phyloP scores from a whole-genome alignment of 2,329 filamentous ascomycete genomes.

The Madurella fahalii region DNA sequence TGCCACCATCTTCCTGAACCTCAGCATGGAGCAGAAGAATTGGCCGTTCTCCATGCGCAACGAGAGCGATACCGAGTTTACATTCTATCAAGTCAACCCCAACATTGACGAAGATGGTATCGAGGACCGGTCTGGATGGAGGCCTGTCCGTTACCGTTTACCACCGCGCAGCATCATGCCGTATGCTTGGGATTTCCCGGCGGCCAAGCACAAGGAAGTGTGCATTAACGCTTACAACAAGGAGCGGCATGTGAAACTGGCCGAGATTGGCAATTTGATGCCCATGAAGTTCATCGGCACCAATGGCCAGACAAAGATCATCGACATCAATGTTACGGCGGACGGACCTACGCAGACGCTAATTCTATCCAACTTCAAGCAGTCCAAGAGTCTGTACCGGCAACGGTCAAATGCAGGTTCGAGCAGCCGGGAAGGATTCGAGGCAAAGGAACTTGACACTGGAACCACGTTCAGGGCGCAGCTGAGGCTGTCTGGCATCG shows the following conservation, averaged over 20 bases:
- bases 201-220: slow-evolving; percentile 92
- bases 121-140: slow-evolving; percentile 83
- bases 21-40: slow-evolving; percentile 86
- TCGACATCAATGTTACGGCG: slow-evolving; percentile 94
- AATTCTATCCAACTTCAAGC: slow-evolving; percentile 89
- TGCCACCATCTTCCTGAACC: slow-evolving; percentile 87
- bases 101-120: slow-evolving; percentile 86
- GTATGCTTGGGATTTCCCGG: slow-evolving; percentile 98
- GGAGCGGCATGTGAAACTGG: slow-evolving; percentile 88
- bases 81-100: slow-evolving; percentile 92
- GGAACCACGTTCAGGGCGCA: slow-evolving; percentile 86
- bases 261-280: slow-evolving; percentile 93
- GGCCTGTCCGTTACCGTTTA: slow-evolving; percentile 84
- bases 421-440: slow-evolving; percentile 65
- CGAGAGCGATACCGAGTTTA: slow-evolving; percentile 93
- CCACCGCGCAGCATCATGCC: slow-evolving; percentile 98
- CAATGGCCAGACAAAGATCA: slow-evolving; percentile 72
- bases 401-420: slow-evolving; percentile 52
- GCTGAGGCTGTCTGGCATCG: slow-evolving; percentile 82
- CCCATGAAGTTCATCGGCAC: slow-evolving; percentile 82
- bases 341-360: slow-evolving; percentile 93
- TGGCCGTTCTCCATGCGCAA: slow-evolving; percentile 99
- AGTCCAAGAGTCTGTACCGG: slow-evolving; percentile 84
- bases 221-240: slow-evolving; percentile 74
- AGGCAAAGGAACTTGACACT: slow-evolving; percentile 88